A percentile compares a stretch with the other conserved stretches of the same genome.
Evolutionary conservation across 805 yeast genomes (phyloP).

Genomic region (Nakazawaea laoshanensis): DNA sequence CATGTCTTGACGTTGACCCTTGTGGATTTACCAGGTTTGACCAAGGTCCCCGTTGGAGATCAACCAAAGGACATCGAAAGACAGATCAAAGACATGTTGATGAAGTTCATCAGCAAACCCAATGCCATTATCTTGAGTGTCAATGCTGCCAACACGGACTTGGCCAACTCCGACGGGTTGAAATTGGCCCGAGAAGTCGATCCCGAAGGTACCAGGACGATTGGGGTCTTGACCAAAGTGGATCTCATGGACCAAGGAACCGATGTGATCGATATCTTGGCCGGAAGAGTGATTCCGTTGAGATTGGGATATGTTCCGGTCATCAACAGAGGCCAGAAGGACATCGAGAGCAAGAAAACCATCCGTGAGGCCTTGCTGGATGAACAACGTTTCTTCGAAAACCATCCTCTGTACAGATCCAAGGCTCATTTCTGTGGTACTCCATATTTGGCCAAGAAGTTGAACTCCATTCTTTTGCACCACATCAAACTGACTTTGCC

Average conservation of each 20-base stretch:
- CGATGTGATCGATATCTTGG: conserved; percentile 89
- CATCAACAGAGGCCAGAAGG: conserved; percentile 94
- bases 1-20: conserved; percentile 88
- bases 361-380: conserved; percentile 80
- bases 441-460: conserved; percentile 89
- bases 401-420: conserved; percentile 83
- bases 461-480: conserved; percentile 78
- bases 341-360: conserved; percentile 81
- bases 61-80: conserved; percentile 96
- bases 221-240: conserved; percentile 93
- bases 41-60: conserved; percentile 98
- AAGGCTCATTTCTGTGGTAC: conserved; percentile 98
- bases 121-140: conserved; percentile 92
- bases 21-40: conserved; percentile 94
- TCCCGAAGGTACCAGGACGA: conserved; percentile 92
- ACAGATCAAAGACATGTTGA: conserved; percentile 86
- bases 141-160: conserved; percentile 92
- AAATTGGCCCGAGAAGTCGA: conserved; percentile 97
- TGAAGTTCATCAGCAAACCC: conserved; percentile 91
- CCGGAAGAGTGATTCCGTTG: conserved; percentile 92
- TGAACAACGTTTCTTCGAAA: conserved; percentile 76
- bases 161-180: conserved; percentile 94
- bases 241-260: conserved; percentile 98
- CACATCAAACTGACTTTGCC: conserved; percentile 88
- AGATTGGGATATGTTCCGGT: conserved; percentile 96